Evolutionary conservation across 2,329 filamentous ascomycete genomes (phyloP), one percentile per base, ranked within the genome.

Genomic region (Microsporum ferrugineum): DNA sequence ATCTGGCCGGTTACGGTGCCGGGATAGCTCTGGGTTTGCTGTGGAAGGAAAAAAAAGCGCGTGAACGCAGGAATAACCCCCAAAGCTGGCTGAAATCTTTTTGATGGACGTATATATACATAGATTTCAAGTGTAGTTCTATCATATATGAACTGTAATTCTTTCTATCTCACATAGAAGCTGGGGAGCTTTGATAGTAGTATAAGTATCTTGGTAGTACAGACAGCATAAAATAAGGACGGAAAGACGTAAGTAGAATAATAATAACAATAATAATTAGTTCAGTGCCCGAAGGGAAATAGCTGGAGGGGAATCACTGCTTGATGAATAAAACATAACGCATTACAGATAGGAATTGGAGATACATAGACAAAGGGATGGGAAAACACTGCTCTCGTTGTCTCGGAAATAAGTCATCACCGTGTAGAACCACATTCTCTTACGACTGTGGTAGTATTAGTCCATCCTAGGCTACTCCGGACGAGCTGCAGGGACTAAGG

Each of bases 1-100:
- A 78, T 67, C 65, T 77, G 38, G 74, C 74, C 31, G 76, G 76
- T 0, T 75, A 75, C 62, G 64, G 73, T 3, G 66, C 70, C 4
- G 76, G 76, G 47, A 66, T 69, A 1, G 64, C 67, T 14, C 65
- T 65, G n/a, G 70, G 68, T 45, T 63, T 64, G 39, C 45, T 64
- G 29, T 65, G 63, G 62, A 67, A 66, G 57, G 63, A 65, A 60
- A 66, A 64, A 51, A 38, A 53, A 38, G 65, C 64, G n/a, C 61
- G 59, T 31, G 62, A 64, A 59, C 65, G 49, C 55, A 64, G 61
- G 51, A 63, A 65, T 47, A 63, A 61, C 53, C 39, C 55, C 12
- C 27, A n/a, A 0, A 34, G 36, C 27, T 39, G 55, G 39, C 36
- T 43, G 23, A 34, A 57, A 6, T 57, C 55, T 3, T 57, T 57